Conservation (phyloP, 1,139 yeast species). For the Geotrichum europaeum region DNA sequence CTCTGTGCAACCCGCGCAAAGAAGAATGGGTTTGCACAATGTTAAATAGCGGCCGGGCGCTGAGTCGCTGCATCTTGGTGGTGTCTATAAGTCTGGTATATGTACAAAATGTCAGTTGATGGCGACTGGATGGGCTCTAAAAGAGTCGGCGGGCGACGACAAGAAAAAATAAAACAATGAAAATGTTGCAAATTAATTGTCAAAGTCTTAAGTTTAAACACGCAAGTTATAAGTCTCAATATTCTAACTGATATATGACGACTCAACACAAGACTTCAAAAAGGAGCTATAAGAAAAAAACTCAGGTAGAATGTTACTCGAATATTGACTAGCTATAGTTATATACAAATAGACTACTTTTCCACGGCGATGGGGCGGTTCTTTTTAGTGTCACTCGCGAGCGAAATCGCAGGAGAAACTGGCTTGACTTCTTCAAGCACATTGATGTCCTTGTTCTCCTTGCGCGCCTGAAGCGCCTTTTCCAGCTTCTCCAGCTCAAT, state of each 20-base stretch:
- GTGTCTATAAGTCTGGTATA: not conserved
- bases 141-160: not conserved
- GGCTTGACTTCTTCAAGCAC: not conserved
- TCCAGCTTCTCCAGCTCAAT: slow-evolving; percentile 52
- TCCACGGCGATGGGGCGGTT: not conserved
- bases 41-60: not conserved
- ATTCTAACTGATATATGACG: not conserved
- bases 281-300: too few relatives aligned
- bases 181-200: not conserved
- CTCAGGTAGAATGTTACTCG: not conserved
- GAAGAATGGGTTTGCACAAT: not conserved
- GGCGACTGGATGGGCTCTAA: not conserved
- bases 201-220: not conserved
- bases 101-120: not conserved
- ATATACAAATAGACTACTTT: not conserved
- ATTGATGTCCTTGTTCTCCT: not conserved
- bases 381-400: not conserved
- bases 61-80: not conserved
- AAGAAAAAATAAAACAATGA: not conserved
- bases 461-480: slow-evolving; percentile 18
- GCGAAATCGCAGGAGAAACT: not conserved
- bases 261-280: not conserved
- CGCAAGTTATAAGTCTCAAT: not conserved
- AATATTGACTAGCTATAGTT: not conserved
- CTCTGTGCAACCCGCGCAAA: not conserved